A percentile compares a stretch with the other conserved stretches of the same genome.
These are phyloP conservation scores for Melaleuca alternifolia DNA, from an alignment of 345 rosid species.

Conservation along the genomic window DNA sequence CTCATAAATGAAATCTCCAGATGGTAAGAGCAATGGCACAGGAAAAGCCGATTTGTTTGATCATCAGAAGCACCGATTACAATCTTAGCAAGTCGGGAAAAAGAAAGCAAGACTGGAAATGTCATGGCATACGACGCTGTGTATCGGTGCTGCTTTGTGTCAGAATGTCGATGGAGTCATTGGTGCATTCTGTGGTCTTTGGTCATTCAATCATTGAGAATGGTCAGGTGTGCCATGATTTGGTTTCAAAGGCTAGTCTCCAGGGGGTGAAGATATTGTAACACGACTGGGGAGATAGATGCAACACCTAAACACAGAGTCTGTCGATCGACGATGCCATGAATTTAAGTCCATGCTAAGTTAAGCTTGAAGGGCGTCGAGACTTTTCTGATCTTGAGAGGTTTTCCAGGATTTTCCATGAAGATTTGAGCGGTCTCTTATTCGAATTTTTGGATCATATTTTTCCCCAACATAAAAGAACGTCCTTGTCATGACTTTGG, in stretches of 20 bases:
- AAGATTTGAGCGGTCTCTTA: not conserved
- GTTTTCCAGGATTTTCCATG: not conserved
- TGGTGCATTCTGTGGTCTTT: not conserved
- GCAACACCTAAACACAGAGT: not conserved
- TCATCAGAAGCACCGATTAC: no score
- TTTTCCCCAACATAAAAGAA: not conserved
- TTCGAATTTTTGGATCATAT: not conserved
- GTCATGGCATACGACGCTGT: not conserved
- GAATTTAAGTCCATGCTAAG: not conserved
- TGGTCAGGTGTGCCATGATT: not conserved
- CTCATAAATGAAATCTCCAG: not conserved
- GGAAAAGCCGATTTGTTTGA: not conserved
- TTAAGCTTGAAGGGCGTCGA: not conserved
- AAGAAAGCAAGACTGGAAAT: no score
- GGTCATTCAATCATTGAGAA: not conserved
- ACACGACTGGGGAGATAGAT: not conserved
- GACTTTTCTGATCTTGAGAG: not conserved
- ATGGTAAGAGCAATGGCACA: not conserved
- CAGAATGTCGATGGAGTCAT: not conserved
- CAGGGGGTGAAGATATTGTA: no score
- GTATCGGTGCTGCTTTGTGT: not conserved
- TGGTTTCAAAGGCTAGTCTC: not conserved
- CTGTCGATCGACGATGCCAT: not conserved
- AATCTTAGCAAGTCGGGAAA: not conserved
- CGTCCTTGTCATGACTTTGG: not conserved